Percentiles rank a stretch among this genome's conserved stretches.
Evolutionary conservation across 139 green algal species (phyloP).

Genomic region (Haematococcus lacustris): DNA sequence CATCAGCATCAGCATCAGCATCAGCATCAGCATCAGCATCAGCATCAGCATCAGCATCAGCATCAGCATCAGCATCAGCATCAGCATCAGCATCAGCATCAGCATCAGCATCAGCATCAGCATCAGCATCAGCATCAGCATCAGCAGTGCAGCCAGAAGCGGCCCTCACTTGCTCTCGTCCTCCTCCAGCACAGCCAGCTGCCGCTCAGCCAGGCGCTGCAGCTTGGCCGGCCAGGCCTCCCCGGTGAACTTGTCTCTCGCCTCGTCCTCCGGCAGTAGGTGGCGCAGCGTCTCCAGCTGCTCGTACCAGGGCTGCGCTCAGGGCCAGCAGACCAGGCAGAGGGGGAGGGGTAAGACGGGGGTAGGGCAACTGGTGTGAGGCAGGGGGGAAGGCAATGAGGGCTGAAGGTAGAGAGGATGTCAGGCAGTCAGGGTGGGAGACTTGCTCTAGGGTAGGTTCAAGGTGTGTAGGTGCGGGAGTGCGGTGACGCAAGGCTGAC

Average conservation of each 20-base stretch:
- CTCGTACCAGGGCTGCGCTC: constrained; percentile 58
- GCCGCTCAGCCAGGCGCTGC: constrained; percentile 31
- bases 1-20: too few relatives aligned
- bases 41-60: too few relatives aligned
- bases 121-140: background rate
- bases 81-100: too few relatives aligned
- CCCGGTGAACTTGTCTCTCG: constrained; percentile 38
- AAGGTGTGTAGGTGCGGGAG: too few relatives aligned
- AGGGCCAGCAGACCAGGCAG: background rate
- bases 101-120: too few relatives aligned
- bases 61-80: too few relatives aligned
- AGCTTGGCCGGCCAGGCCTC: constrained; percentile 31
- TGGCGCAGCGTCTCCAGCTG: constrained; percentile 47
- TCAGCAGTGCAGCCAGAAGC: background rate
- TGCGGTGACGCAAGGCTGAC: too few relatives aligned
- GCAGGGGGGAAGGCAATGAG: background rate
- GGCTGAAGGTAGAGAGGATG: too few relatives aligned
- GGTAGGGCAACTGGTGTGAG: background rate
- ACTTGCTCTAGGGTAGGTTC: too few relatives aligned
- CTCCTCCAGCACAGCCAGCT: constrained; percentile 31
- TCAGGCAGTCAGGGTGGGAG: too few relatives aligned
- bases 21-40: too few relatives aligned
- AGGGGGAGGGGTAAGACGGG: background rate
- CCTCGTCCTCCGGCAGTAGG: constrained; percentile 52
- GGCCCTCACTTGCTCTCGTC: constrained; percentile 29